These are phyloP conservation scores for Penicillium riverlandense DNA, from an alignment of 495 filamentous ascomycete genomes.

Conservation along the genomic window DNA sequence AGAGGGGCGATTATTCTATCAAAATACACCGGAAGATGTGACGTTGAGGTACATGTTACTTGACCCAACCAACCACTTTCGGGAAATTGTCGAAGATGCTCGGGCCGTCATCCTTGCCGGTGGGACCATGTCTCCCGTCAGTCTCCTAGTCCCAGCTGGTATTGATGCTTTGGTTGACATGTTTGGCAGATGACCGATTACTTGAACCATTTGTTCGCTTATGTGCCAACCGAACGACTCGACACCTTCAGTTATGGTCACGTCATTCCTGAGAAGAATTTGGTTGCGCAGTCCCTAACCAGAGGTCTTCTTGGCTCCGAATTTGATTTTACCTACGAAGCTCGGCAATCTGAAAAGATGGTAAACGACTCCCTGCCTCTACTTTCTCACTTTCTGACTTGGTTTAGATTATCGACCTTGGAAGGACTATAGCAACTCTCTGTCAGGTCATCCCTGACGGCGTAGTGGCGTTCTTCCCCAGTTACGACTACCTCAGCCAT, in stretches of 20 bases:
- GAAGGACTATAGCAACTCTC: constrained; percentile 61
- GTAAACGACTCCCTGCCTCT: constrained; percentile 20
- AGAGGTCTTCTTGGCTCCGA: constrained; percentile 47
- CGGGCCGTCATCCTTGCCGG: constrained; percentile 87
- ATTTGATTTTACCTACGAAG: constrained; percentile 84
- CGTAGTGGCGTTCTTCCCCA: constrained; percentile 94
- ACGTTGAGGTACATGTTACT: constrained; percentile 81
- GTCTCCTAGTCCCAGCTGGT: background rate
- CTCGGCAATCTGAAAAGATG: constrained; percentile 52
- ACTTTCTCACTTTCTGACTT: background rate
- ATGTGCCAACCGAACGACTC: constrained; percentile 55
- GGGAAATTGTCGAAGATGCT: constrained; percentile 77
- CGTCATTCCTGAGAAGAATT: constrained; percentile 77
- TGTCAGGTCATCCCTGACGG: constrained; percentile 76
- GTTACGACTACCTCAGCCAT: constrained; percentile 79
- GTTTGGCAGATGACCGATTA: constrained; percentile 70
- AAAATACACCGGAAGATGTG: constrained; percentile 49
- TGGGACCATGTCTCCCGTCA: constrained; percentile 90
- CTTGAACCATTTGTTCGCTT: constrained; percentile 74
- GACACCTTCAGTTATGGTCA: constrained; percentile 87
- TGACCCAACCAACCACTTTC: constrained; percentile 90
- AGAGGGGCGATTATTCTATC: constrained; percentile 82
- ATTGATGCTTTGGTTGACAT: background rate
- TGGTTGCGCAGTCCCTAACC: constrained; percentile 62
- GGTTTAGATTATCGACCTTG: constrained; percentile 66